phyloP scores from a whole-genome alignment of 1,139 yeast genomes.

The Yamadazyma sp. region DNA sequence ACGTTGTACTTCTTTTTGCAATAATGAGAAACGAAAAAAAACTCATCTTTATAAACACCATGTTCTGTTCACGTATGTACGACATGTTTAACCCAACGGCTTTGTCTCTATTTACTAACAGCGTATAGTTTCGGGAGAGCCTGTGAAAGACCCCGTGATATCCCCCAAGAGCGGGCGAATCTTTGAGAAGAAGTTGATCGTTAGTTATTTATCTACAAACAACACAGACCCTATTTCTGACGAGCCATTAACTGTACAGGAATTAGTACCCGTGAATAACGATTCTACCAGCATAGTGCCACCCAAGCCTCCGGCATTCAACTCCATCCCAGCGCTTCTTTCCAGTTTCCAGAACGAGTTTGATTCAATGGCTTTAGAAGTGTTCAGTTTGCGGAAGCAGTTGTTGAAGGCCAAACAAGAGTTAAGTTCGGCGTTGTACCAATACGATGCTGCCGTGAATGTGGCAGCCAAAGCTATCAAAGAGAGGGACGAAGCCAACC shows the following conservation, averaged over 20 bases:
- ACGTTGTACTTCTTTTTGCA: background rate
- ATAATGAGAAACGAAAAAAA: too few species aligned
- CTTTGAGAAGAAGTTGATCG: conserved; percentile 65
- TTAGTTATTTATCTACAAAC: conserved; percentile 60
- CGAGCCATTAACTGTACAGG: conserved; percentile 57
- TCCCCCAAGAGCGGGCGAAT: conserved; percentile 73
- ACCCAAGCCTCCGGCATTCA: conserved; percentile 52
- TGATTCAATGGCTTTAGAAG: conserved; percentile 84
- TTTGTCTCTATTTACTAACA: conserved; percentile 17
- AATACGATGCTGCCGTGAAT: conserved; percentile 86
- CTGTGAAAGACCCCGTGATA: conserved; percentile 67
- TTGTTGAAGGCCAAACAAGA: conserved; percentile 67
- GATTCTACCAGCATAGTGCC: conserved; percentile 26
- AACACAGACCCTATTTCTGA: conserved; percentile 78
- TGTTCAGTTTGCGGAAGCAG: conserved; percentile 74
- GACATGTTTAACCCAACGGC: conserved; percentile 6
- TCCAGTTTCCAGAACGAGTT: conserved; percentile 82
- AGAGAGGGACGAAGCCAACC: conserved; percentile 73
- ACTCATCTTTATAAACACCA: conserved; percentile 1
- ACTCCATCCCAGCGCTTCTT: conserved; percentile 78
- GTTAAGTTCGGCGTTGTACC: conserved; percentile 73
- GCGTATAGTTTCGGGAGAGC: conserved; percentile 60
- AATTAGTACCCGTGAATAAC: conserved; percentile 51
- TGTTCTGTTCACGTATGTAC: conserved; percentile 14
- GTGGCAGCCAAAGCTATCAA: conserved; percentile 74